Conservation (phyloP, 495 filamentous ascomycete genomes). For the Amphirosellinia nigrospora region DNA sequence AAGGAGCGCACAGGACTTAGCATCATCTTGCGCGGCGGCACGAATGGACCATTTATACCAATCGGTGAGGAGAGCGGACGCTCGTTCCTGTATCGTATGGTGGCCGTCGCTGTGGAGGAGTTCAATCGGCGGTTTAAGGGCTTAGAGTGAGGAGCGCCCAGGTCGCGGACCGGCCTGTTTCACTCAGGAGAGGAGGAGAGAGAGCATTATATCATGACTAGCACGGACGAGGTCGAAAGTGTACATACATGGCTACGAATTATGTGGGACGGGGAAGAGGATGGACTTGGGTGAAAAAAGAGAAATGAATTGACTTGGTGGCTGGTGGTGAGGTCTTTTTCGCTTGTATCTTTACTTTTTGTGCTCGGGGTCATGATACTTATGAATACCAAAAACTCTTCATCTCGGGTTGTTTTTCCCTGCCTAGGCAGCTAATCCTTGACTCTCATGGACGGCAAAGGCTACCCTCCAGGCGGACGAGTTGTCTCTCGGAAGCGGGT, state of each 20-base stretch:
- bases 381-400: neutral
- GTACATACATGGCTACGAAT: neutral
- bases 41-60: conserved; percentile 93
- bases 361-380: neutral
- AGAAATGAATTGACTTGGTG: neutral
- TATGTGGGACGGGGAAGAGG: neutral
- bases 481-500: too few species aligned
- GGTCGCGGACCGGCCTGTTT: neutral
- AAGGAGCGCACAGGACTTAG: conserved; percentile 96
- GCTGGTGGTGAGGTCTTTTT: neutral
- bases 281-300: neutral
- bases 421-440: neutral
- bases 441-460: neutral
- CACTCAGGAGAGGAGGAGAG: neutral
- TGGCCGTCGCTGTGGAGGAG: conserved; percentile 63
- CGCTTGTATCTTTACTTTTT: conserved; percentile 1
- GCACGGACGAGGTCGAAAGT: neutral
- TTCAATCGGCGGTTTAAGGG: conserved; percentile 61
- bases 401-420: neutral
- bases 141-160: conserved; percentile 17
- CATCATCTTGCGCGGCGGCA: conserved; percentile 83
- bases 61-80: conserved; percentile 85
- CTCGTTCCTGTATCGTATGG: conserved; percentile 79
- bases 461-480: too few species aligned
- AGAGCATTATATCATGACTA: neutral